Percentiles rank a stretch among this genome's conserved stretches.
phyloP scores from a whole-genome alignment of 805 yeast genomes.

The Scheffersomyces ergatensis region DNA sequence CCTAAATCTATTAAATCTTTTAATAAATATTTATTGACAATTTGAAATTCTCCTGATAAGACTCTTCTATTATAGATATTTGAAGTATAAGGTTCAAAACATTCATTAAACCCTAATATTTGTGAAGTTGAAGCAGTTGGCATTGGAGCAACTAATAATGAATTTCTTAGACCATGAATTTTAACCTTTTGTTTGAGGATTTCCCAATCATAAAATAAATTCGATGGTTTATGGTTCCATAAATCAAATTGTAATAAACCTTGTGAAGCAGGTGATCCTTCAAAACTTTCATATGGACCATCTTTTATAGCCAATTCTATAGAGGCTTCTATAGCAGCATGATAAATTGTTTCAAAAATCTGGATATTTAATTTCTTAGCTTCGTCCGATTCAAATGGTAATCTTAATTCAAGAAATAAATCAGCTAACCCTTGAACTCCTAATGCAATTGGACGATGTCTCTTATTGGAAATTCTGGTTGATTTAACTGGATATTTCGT shows the following conservation, averaged over 20 bases:
- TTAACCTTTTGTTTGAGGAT: conserved; percentile 56
- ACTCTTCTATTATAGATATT: conserved; percentile 90
- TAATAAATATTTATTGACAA: conserved; percentile 83
- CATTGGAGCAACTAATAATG: conserved; percentile 90
- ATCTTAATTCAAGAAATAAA: conserved; percentile 70
- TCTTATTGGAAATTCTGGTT: conserved; percentile 72
- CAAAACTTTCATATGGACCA: conserved; percentile 72
- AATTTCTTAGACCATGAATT: conserved; percentile 76
- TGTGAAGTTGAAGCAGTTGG: conserved; percentile 98
- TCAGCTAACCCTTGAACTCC: conserved; percentile 99
- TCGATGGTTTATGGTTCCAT: conserved; percentile 80
- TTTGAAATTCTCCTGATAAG: conserved; percentile 89
- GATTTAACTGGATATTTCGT: conserved; percentile 80
- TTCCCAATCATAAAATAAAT: conserved; percentile 81
- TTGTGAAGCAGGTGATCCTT: conserved; percentile 87
- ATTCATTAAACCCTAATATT: conserved; percentile 89
- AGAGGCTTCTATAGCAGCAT: conserved; percentile 87
- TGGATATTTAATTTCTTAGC: conserved; percentile 77
- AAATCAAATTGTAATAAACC: conserved; percentile 84
- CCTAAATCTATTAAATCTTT: conserved; percentile 80
- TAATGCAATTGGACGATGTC: conserved; percentile 90
- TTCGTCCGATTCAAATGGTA: conserved; percentile 82
- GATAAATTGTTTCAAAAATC: conserved; percentile 94
- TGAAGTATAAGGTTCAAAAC: conserved; percentile 95
- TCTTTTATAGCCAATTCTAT: conserved; percentile 67